Base-by-base conservation (phyloP, 371 early-diverging fungal genomes). In the Rhizopus microsporus region DNA sequence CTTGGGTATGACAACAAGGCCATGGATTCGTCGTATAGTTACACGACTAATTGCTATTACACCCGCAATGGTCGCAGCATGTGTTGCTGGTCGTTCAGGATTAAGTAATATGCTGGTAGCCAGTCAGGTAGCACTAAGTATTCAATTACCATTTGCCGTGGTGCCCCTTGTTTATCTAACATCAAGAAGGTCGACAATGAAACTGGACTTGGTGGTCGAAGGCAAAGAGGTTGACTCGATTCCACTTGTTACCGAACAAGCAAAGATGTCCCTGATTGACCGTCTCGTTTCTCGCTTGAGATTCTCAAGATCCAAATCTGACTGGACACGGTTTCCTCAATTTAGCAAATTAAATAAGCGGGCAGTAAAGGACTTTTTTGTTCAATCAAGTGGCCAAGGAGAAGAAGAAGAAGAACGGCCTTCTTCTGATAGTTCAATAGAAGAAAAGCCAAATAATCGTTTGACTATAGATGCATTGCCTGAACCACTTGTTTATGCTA, bases 71-170 rank as follows among this genome's bases (percentile, higher is more conserved):
- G 71, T 80, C 5, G 88, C 87, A 49, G 90, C 85, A 12, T 60
- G 89, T 42, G 57, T 86, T 30, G 71, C 74, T 30, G 92, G 93
- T 5, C 73, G 86, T 44, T 59, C 70, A 35, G 90, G 91, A 16
- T 61, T 91, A 30, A 80, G 84, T 42, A 67, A 78, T 31, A 73
- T 92, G 57, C 67, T 93, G 33, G 79, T 89, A n/a, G 83, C 74
- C 13, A 84, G 85, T 63, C 93, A 93, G 66, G 92, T 93, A 7
- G 88, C 89, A 0, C 65, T 93, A 49, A 84, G 85, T 59, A 68
- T 91, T 33, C 92, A 92, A 64, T 63, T 93, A 17, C 92, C 92
- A 5, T 92, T 92, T 71, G 90, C 90, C 0, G 86, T 93, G 7
- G 78, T 89, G 49, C 93, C 93, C 5, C 68, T 93, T 43, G 85